A percentile compares a stretch with the other conserved stretches of the same genome.
phyloP scores from a whole-genome alignment of 306 rosid species.

The Cotoneaster glaucophyllus region DNA sequence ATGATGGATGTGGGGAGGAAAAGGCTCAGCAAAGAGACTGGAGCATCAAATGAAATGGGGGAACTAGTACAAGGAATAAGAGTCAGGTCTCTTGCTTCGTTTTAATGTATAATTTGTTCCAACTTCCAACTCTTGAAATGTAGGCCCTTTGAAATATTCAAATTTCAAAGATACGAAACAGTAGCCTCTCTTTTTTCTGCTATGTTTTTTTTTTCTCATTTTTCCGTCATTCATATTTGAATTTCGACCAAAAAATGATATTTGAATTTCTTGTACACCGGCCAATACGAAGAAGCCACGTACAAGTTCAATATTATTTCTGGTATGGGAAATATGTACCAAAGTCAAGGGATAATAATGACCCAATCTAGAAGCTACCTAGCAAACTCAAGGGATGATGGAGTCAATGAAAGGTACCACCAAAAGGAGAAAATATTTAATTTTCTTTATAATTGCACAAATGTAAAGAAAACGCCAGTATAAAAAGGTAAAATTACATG shows the following conservation, averaged over 20 bases:
- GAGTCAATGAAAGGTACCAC: background rate
- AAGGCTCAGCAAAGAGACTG: background rate
- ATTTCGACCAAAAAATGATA: background rate
- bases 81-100: background rate
- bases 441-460: no score
- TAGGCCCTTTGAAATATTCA: background rate
- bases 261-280: background rate
- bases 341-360: background rate
- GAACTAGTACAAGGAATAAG: background rate
- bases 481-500: no score
- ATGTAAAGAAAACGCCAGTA: no score
- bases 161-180: background rate
- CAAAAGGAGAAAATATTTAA: no score
- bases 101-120: background rate
- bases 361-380: background rate
- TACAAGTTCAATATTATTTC: background rate
- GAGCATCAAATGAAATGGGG: background rate
- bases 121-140: background rate
- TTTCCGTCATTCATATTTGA: background rate
- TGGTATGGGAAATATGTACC: background rate
- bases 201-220: background rate
- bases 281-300: background rate
- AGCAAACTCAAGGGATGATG: background rate
- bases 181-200: background rate
- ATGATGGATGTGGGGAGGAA: background rate